Conservation (phyloP, 2,329 filamentous ascomycete species). For the Pseudogymnoascus sp. region DNA sequence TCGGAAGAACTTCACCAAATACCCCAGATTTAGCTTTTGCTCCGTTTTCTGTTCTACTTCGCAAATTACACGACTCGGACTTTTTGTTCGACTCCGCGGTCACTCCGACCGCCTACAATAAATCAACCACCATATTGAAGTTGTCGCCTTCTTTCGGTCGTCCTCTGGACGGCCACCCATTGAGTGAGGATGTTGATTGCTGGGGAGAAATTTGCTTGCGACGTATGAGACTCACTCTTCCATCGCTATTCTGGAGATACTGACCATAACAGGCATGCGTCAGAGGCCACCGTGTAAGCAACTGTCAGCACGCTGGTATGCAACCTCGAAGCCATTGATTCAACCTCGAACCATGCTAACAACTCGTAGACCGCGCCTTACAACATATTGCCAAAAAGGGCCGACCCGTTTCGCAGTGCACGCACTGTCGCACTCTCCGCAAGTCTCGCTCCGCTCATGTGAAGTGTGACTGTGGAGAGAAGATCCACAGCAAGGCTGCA, state of each 20-base stretch:
- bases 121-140: conserved; percentile 17
- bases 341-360: conserved; percentile 14
- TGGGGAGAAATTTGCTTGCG: conserved; percentile 96
- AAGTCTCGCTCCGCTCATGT: conserved; percentile 92
- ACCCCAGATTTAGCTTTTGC: conserved; percentile 15
- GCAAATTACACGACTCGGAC: conserved; percentile 15
- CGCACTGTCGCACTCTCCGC: conserved; percentile 91
- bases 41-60: conserved; percentile 12
- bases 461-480: conserved; percentile 93
- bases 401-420: conserved; percentile 93
- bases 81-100: conserved; percentile 3
- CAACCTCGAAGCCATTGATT: conserved; percentile 23
- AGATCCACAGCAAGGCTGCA: conserved; percentile 55
- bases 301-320: conserved; percentile 92
- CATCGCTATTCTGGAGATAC: background rate
- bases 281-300: conserved; percentile 96
- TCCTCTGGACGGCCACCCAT: conserved; percentile 18
- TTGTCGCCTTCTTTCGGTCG: conserved; percentile 21
- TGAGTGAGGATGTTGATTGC: conserved; percentile 65
- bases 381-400: conserved; percentile 97
- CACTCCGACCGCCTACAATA: conserved; percentile 19
- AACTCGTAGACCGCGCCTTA: conserved; percentile 68
- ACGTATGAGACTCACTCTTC: conserved; percentile 45
- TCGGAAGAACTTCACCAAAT: conserved; percentile 13
- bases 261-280: conserved; percentile 52